phyloP scores from a whole-genome alignment of 768 basidiomycete species.

The Hortiboletus campestris region DNA sequence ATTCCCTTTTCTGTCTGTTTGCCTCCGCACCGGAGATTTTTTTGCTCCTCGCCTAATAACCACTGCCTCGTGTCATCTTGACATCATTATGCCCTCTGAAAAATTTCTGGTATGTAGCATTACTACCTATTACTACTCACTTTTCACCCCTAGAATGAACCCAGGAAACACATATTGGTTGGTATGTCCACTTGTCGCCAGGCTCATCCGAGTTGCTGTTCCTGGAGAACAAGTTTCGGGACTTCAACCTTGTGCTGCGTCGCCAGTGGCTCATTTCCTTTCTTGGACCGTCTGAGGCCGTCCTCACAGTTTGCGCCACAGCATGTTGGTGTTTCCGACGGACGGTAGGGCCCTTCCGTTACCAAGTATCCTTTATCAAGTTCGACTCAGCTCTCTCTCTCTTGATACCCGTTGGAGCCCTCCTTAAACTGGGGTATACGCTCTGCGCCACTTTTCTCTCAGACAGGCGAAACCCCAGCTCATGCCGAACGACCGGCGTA shows the following conservation, averaged over 20 bases:
- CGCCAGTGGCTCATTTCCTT: constrained; percentile 10
- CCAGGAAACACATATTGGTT: not conserved
- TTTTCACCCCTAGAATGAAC: constrained; percentile 1
- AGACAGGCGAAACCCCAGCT: not conserved
- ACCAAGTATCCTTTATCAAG: constrained; percentile 10
- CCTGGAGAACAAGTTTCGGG: constrained; percentile 16
- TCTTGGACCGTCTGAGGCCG: constrained; percentile 11
- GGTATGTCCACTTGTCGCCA: not conserved
- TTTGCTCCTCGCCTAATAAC: constrained; percentile 19
- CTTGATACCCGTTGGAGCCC: not conserved
- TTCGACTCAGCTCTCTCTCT: not conserved
- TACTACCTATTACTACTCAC: not conserved
- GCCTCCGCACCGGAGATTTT: constrained; percentile 20
- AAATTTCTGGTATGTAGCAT: constrained; percentile 12
- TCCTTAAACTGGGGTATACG: not conserved
- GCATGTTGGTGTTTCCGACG: not conserved
- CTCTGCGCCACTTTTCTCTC: not conserved
- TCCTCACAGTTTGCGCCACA: constrained; percentile 4
- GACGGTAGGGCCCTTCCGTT: not conserved
- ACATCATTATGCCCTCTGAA: constrained; percentile 4
- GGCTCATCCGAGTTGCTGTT: not conserved
- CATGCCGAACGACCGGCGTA: not conserved
- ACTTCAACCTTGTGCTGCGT: constrained; percentile 22
- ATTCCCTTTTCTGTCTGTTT: constrained; percentile 16
- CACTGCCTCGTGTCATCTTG: constrained; percentile 11